Evolutionary conservation across 2,329 filamentous ascomycete genomes (phyloP), one percentile per base, ranked within the genome.

Genomic region (Colletotrichum sp.): DNA sequence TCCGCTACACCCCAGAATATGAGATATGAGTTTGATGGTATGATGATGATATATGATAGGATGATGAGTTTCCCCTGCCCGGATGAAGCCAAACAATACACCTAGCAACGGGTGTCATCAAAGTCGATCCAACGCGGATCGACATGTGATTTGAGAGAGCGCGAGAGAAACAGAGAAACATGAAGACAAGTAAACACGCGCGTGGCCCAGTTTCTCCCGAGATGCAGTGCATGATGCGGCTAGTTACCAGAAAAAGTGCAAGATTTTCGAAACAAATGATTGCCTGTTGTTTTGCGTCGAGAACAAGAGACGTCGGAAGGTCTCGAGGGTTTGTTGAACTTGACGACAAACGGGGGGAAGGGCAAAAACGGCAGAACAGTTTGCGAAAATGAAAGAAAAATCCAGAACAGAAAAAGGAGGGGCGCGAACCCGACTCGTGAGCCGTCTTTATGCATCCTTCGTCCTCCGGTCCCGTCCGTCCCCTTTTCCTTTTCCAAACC

Each of bases 161-260:
- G 5, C 39, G 16, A 30, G 6, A 39, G 28, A 32, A 66, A 71
- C 13, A 58, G 16, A 55, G 16, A 27, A 30, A 39, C 36, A 39
- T 39, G 36, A 18, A 22, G 39, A 74, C 28, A 22, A 30, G 52
- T 3, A 22, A 22, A 60, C 64, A 36, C n/a, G 65, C 48, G 27
- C 25, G 32, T 32, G 36, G 18, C 66, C 71, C 66, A 58, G 32
- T 70, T 52, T 70, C 43, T 70, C 66, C 66, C 71, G n/a, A 65
- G 39, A 73, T 73, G 71, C 71, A 56, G 69, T 73, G 71, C 71
- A 56, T 73, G 36, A 73, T 70, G 71, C 32, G 39, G 65, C 56
- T 73, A 39, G 28, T 27, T 13, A 48, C 36, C 12, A 36, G 43
- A 74, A 62, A 48, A 66, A 6, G 15, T 32, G 16, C 18, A 25